phyloP scores from a whole-genome alignment of 805 yeast genomes.

The Brettanomyces sp. region DNA sequence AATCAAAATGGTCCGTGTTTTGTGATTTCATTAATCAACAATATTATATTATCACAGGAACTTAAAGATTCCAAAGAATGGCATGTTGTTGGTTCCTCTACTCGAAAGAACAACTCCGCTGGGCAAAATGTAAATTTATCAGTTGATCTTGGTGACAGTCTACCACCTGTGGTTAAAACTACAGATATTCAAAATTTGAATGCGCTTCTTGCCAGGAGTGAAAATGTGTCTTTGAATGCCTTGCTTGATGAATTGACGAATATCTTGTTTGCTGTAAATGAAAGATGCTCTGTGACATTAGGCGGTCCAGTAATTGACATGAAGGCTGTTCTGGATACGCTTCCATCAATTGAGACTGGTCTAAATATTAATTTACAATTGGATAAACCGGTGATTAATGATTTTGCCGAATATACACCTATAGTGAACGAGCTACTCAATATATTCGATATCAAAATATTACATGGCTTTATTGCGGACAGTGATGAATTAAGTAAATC shows the following conservation, averaged over 20 bases:
- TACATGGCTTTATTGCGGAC: constrained; percentile 60
- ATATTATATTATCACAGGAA: constrained; percentile 46
- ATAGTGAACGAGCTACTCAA: constrained; percentile 14
- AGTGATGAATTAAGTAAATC: not conserved
- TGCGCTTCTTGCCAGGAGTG: constrained; percentile 6
- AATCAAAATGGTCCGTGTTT: constrained; percentile 87
- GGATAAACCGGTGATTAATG: not conserved
- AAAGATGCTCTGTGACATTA: constrained; percentile 14
- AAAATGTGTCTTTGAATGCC: constrained; percentile 13
- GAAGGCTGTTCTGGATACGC: constrained; percentile 36
- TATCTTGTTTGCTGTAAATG: constrained; percentile 20
- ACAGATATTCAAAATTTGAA: not conserved
- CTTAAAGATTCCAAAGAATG: constrained; percentile 7
- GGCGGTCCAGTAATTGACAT: constrained; percentile 5
- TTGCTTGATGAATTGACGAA: constrained; percentile 43
- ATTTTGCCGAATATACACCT: constrained; percentile 6
- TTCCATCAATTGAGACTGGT: constrained; percentile 40
- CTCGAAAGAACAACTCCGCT: not conserved
- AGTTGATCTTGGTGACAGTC: no score
- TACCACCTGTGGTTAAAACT: constrained; percentile 9
- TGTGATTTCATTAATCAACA: constrained; percentile 65
- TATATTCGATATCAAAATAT: constrained; percentile 30
- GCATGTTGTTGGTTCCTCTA: not conserved
- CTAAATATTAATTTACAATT: not conserved
- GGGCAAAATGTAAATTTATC: not conserved